Evolutionary conservation across 805 yeast species (phyloP), one percentile per base, ranked within the genome.

Genomic region (Pichia insulana): DNA sequence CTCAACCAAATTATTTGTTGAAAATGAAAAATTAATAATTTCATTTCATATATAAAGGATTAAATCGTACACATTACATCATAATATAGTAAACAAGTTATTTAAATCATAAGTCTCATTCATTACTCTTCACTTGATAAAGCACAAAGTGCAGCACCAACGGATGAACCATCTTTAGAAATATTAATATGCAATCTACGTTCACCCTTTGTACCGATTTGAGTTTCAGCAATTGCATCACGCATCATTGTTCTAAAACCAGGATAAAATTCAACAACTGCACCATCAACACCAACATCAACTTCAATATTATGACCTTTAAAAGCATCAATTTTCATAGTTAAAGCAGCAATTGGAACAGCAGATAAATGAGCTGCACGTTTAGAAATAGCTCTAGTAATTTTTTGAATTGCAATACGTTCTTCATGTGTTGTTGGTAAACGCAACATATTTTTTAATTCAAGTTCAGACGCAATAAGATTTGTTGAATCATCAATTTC

Each of bases 71-170:
- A 22, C 25, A 22, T 22, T 22, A 22, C 5, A 22, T 22, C 8
- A 22, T 6, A 22, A 6, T 8, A 22, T 22, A 22, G 8, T 6
- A 22, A 22, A 8, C 25, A 22, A 6, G 8, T 6, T 22, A 22
- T 22, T 8, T 22, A 8, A n/a, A n/a, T n/a, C n/a, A n/a, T n/a
- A n/a, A n/a, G n/a, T n/a, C n/a, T n/a, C n/a, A n/a, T n/a, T n/a
- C 8, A 22, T 8, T 22, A 22, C 25, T 16, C 15, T 13, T 34
- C 37, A 27, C 50, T 58, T 42, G 60, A 53, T 42, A 63, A 58
- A 8, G 96, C 97, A 67, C 96, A 86, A 47, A 90, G 69, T 2
- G 97, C 97, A 36, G 97, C 97, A 50, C 98, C 98, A 35, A 89
- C 96, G 46, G 96, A 96, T 44, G 95, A 82, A 37, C 97, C 97